Percentiles rank a stretch among this genome's conserved stretches.
Evolutionary conservation across 768 basidiomycete species (phyloP).

Genomic region (Atractiella rhizophila): DNA sequence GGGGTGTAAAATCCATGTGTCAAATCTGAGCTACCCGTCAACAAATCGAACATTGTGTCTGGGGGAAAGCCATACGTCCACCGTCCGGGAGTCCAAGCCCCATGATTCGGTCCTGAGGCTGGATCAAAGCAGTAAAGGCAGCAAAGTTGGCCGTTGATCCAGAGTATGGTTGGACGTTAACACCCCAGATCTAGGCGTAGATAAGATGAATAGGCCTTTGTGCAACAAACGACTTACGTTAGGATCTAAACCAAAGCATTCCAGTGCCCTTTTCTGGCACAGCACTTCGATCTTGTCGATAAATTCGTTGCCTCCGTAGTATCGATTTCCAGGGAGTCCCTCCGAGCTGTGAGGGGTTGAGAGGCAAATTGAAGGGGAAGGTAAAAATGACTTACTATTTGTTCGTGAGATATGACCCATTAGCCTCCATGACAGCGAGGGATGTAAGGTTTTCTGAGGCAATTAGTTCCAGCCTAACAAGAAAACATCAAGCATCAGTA

Average conservation of each 20-base stretch:
- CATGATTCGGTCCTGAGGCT: slow-evolving; percentile 95
- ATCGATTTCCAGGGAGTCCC: slow-evolving; percentile 80
- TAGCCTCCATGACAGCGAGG: slow-evolving; percentile 84
- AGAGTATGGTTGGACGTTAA: slow-evolving; percentile 98
- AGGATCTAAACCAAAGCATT: slow-evolving; percentile 86
- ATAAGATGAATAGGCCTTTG: neutral
- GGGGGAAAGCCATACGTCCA: slow-evolving; percentile 34
- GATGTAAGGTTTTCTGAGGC: slow-evolving; percentile 99
- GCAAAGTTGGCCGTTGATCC: slow-evolving; percentile 72
- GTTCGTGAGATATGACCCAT: slow-evolving; percentile 44
- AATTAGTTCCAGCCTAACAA: slow-evolving; percentile 90
- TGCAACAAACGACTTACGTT: slow-evolving; percentile 11
- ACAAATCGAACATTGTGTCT: neutral
- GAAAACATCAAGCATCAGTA: too few species aligned
- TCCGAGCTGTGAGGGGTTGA: too few species aligned
- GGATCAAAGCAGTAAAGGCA: slow-evolving; percentile 77
- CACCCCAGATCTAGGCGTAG: slow-evolving; percentile 48
- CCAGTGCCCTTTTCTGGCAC: slow-evolving; percentile 79
- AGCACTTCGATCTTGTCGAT: slow-evolving; percentile 87
- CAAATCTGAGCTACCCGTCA: slow-evolving; percentile 19
- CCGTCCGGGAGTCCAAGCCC: slow-evolving; percentile 94
- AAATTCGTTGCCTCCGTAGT: slow-evolving; percentile 50
- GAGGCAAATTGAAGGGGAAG: neutral
- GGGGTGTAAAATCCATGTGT: slow-evolving; percentile 74
- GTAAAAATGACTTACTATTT: slow-evolving; percentile 2